Evolutionary conservation across 2,329 filamentous ascomycete genomes (phyloP).

Genomic region (Ophioceras dolichostomum): DNA sequence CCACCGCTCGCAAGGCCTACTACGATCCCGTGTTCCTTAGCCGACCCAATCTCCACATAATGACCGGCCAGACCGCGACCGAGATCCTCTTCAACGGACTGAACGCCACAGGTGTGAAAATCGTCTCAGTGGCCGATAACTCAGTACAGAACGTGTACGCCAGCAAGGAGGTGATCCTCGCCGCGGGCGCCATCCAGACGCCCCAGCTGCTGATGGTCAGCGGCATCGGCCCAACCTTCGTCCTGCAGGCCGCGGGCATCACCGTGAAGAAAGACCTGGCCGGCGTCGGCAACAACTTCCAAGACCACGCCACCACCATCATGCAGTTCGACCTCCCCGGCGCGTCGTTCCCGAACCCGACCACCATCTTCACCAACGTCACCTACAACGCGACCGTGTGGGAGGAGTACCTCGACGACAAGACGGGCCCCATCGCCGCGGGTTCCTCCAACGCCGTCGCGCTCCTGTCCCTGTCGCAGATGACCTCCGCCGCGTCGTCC

Average conservation of each 20-base stretch:
- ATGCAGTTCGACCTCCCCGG: background rate
- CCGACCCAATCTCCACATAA: constrained; percentile 10
- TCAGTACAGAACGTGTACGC: background rate
- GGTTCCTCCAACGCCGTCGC: constrained; percentile 1
- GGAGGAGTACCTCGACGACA: background rate
- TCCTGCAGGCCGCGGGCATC: constrained; percentile 6
- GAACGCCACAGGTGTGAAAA: background rate
- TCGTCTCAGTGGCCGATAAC: background rate
- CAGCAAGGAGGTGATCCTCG: constrained; percentile 39
- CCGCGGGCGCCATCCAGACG: constrained; percentile 41
- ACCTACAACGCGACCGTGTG: background rate
- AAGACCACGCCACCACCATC: constrained; percentile 4
- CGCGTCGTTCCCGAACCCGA: constrained; percentile 2
- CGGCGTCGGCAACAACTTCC: constrained; percentile 8
- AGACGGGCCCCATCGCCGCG: background rate
- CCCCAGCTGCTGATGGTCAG: constrained; percentile 46
- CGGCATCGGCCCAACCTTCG: constrained; percentile 32
- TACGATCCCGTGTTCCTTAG: constrained; percentile 1
- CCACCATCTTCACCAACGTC: background rate
- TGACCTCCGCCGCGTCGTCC: background rate
- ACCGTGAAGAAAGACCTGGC: constrained; percentile 3
- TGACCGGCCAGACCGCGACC: constrained; percentile 9
- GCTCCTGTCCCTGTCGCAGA: constrained; percentile 1
- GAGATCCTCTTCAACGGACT: background rate
- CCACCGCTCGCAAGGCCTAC: constrained; percentile 6